Evolutionary conservation across 805 yeast species (phyloP).

Genomic region (Blastobotrys chiropterorum): DNA sequence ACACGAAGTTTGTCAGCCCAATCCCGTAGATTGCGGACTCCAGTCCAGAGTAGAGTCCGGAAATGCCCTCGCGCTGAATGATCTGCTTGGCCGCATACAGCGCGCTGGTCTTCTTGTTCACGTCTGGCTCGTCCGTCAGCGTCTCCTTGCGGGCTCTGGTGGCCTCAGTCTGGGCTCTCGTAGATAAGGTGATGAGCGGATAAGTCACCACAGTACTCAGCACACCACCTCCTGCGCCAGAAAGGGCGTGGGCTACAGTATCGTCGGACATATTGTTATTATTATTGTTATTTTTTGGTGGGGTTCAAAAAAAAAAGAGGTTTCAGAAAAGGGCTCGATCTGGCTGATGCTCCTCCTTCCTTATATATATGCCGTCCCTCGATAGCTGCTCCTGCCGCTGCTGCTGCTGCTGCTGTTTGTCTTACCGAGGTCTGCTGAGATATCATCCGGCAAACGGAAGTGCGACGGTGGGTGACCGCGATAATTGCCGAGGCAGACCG

Average conservation of each 20-base stretch:
- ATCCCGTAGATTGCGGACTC: conserved; percentile 86
- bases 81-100: conserved; percentile 42
- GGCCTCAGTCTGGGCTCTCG: conserved; percentile 75
- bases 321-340: background rate
- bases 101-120: conserved; percentile 21
- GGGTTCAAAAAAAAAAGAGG: background rate
- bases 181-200: conserved; percentile 81
- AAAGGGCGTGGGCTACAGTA: conserved; percentile 76
- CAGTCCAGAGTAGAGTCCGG: conserved; percentile 75
- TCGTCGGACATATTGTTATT: background rate
- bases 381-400: too few species aligned
- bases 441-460: background rate
- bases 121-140: conserved; percentile 13
- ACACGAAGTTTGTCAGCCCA: conserved; percentile 77
- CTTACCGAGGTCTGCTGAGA: background rate
- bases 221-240: conserved; percentile 94
- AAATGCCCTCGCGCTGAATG: conserved; percentile 51
- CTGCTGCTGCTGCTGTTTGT: too few species aligned
- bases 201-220: conserved; percentile 81
- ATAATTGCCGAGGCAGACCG: background rate
- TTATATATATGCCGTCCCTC: background rate
- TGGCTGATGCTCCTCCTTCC: background rate
- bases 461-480: background rate
- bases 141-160: conserved; percentile 21
- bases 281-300: background rate